Percentiles rank a stretch among this genome's conserved stretches.
Evolutionary conservation across 768 basidiomycete species (phyloP).

Genomic region (Leccinum uliginosum): DNA sequence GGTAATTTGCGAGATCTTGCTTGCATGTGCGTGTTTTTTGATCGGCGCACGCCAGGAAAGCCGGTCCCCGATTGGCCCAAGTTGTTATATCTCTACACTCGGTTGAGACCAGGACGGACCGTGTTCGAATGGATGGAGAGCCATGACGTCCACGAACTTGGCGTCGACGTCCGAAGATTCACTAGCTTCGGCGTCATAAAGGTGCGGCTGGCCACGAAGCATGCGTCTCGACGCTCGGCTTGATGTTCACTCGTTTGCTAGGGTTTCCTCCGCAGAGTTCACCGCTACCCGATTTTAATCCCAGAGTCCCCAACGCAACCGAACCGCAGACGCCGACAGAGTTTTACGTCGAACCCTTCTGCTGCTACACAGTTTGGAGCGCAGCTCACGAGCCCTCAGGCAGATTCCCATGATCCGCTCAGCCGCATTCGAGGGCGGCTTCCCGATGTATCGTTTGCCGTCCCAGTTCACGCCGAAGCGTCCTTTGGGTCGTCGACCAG

Average conservation of each 20-base stretch:
- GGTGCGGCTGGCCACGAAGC: slow-evolving; percentile 32
- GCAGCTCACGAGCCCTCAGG: slow-evolving; percentile 7
- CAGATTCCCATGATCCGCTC: slow-evolving; percentile 12
- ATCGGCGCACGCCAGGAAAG: slow-evolving; percentile 38
- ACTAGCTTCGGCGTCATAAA: slow-evolving; percentile 98
- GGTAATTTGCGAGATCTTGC: slow-evolving; percentile 35
- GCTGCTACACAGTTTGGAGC: slow-evolving; percentile 2
- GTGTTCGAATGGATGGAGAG: slow-evolving; percentile 86
- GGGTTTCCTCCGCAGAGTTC: slow-evolving; percentile 90
- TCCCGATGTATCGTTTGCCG: slow-evolving; percentile 19
- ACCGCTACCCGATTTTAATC: slow-evolving; percentile 85
- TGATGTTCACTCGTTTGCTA: slow-evolving; percentile 21
- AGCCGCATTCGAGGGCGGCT: slow-evolving; percentile 20
- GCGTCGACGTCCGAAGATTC: slow-evolving; percentile 91
- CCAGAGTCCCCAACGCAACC: slow-evolving; percentile 29
- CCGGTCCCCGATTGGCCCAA: slow-evolving; percentile 81
- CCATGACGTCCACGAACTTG: slow-evolving; percentile 62
- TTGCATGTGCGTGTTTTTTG: not conserved
- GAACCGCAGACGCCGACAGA: slow-evolving; percentile 29
- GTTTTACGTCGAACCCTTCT: slow-evolving; percentile 22
- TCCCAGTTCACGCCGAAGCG: slow-evolving; percentile 17
- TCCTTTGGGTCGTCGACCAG: slow-evolving; percentile 23
- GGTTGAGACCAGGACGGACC: slow-evolving; percentile 77
- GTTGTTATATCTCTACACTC: slow-evolving; percentile 81
- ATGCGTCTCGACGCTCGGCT: not conserved